Evolutionary conservation across 2,329 filamentous ascomycete species (phyloP), one percentile per base, ranked within the genome.

Genomic region (Juglanconis juglandina): DNA sequence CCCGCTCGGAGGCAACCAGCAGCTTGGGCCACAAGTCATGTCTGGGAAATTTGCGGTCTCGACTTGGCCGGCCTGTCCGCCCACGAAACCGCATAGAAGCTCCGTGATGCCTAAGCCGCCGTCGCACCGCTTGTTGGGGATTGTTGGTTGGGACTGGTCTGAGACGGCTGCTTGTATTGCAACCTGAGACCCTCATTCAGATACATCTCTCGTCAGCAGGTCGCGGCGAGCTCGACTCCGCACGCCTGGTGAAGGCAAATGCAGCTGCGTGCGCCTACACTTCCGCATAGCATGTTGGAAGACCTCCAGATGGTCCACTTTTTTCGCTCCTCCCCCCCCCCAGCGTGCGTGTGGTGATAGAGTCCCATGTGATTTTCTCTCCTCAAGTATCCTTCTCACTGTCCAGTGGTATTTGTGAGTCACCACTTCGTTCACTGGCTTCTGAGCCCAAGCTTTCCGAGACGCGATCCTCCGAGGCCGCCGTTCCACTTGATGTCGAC

Each of bases 121-220:
- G 53, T 56, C 32, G 53, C 11, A 41, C 34, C n/a, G 13, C 53
- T 41, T 39, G 39, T 30, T 44, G 13, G 13, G 17, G 39, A 24
- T 48, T 10, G 53, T 17, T 48, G 53, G 8, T 37, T 48, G 42
- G 48, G 53, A 56, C 44, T n/a, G 42, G 44, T 56, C 53, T 56
- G 42, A 56, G 53, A 56, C 53, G 53, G 52, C 24, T 39, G 32
- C 24, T 47, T 47, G 17, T 39, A 37, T 47, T 39, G 53, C 53
- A 41, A 1, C n/a, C 53, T 37, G 53, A 56, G 44, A 56, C 53
- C 14, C 30, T 41, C 41, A 37, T 35, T 5, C 3, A 10, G 10
- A 34, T 44, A 48, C 53, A 48, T 39, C 33, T 56, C 17, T 49
- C 17, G 44, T 34, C 44, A 30, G 14, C 30, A 35, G 11, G 11